These are phyloP conservation scores for Drechslerella coelobrocha DNA, from an alignment of 2,329 filamentous ascomycete species.

Conservation along the genomic window DNA sequence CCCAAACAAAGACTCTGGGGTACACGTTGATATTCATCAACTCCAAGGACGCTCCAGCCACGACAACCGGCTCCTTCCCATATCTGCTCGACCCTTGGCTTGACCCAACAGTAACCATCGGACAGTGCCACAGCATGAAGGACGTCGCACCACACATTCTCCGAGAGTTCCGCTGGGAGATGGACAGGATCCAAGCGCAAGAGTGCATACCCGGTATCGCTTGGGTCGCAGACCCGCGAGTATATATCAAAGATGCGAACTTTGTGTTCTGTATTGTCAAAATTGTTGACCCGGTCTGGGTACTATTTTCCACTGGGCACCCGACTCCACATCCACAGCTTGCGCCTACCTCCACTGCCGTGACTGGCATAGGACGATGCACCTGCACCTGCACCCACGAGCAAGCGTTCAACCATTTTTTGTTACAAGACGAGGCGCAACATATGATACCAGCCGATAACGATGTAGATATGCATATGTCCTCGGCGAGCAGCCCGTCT, in stretches of 20 bases:
- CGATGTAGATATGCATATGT: not conserved
- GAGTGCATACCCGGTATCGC: not conserved
- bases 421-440: not conserved
- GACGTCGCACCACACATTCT: constrained; percentile 5
- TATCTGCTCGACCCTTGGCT: not conserved
- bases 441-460: not conserved
- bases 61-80: not conserved
- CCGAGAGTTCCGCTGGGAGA: not conserved
- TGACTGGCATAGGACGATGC: not conserved
- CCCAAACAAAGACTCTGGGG: not conserved
- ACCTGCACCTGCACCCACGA: not conserved
- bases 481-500: not conserved
- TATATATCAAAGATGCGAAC: not conserved
- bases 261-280: constrained; percentile 15
- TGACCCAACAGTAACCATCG: not conserved
- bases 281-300: constrained; percentile 13
- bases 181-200: not conserved
- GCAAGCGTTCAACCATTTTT: not conserved
- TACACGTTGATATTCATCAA: not conserved
- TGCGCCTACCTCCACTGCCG: not conserved
- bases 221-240: constrained; percentile 1
- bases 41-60: not conserved
- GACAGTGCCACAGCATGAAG: not conserved
- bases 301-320: not conserved
- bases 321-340: not conserved